Evolutionary conservation across 2,329 filamentous ascomycete genomes (phyloP), one percentile per base, ranked within the genome.

Genomic region (Pleurostoma richardsiae): DNA sequence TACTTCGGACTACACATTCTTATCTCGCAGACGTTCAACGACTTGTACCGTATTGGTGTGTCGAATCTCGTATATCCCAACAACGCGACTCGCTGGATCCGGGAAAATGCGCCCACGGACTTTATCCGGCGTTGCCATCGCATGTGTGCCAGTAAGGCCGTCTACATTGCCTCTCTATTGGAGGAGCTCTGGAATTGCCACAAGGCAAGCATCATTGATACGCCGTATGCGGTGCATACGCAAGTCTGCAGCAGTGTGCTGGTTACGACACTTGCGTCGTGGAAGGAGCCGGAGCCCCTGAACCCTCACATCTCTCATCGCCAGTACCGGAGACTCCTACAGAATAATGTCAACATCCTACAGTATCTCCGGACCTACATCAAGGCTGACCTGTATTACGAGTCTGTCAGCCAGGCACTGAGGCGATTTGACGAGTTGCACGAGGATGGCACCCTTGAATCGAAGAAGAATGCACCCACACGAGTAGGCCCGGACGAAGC

Each of bases 201-300:
- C 26, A 43, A 40, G n/a, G 41, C 38, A 30, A 48, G 46, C 27
- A 44, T 48, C 41, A 33, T 48, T 26, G 46, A 48, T 27, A 41
- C 44, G 28, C 46, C 46, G 8, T 48, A 44, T 28, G 46, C 42
- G 3, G 44, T 48, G 28, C 42, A 48, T 27, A 42, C 43, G 6
- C 46, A 48, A 29, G 46, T 48, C 11, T 48, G 46, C 33, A 49
- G 43, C 33, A 43, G 43, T 11, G 44, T 45, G 27, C 43, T 49
- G 6, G 43, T 49, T 10, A 49, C 47, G 3, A 49, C 47, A n/a
- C 47, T 49, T n/a, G 47, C 40, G 4, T 49, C 47, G 6, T 29
- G 42, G 39, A 41, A 40, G 28, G 10, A 29, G 1, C 28, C 28
- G 4, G 41, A 36, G n/a, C 33, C 33, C n/a, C 8, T 36, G 8